Base-by-base conservation (phyloP, 1,284 basidiomycete genomes). In the Irpex rosettiformis region DNA sequence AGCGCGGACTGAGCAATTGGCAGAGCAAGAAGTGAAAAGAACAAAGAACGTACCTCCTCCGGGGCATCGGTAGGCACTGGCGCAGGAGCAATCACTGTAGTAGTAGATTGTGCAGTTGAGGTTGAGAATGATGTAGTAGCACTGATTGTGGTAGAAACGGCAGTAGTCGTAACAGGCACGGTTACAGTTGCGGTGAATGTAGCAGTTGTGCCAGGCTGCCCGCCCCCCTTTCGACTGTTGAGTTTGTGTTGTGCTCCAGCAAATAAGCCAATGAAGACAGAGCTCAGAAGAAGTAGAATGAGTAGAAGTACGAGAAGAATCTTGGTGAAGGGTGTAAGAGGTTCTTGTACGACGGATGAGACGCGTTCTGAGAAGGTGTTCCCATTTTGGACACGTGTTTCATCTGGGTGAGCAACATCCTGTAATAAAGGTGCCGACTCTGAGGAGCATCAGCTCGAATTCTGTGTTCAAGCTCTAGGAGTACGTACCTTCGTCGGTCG, bases 211-310 rank as follows among this genome's bases (percentile, higher is more conserved):
- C 65, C 68, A 53, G 64, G 64, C 62, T 69, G 59, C 43, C 74
- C 73, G 54, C 70, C 69, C 27, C 67, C 48, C 28, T 28, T 68
- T 13, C 75, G 71, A 30, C 77, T 76, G 59, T 84, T 84, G 58
- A 94, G 80, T 63, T 86, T 87, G 68, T 89, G 85, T 68, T 94
- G 86, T 1, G 90, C 87, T 4, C 93, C 94, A 25, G 91, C 90
- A 73, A 96, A 98, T 4, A 99, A 80, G 7, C 96, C 96, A 63
- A 96, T 87, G 73, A 97, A 96, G 22, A 94, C 83, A 21, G 91
- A 89, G 61, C 86, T 85, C 54, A 96, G 78, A 37, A 98, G 79
- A 6, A 98, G 80, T 57, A 98, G 80, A 29, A 92, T 67, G 59
- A 98, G 80, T 0, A 85, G 83, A 52, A 91, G 74, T 13, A 88